These are phyloP conservation scores for Diddensiella transvaalensis DNA, from an alignment of 805 yeast genomes.

Conservation along the genomic window DNA sequence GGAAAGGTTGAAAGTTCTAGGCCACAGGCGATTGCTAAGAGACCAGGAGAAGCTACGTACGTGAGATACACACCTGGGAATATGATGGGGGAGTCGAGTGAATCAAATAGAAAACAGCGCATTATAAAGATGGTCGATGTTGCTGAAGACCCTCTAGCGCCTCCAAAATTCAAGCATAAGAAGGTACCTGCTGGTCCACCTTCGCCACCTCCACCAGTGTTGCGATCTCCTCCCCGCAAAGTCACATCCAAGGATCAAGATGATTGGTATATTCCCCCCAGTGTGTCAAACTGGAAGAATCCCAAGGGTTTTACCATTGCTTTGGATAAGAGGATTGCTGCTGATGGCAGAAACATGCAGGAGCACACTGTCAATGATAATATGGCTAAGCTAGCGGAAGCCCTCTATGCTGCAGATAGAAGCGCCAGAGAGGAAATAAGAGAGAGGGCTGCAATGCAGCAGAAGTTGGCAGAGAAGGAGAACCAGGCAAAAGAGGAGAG, in stretches of 20 bases:
- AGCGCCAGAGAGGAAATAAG: conserved; percentile 56
- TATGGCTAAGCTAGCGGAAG: conserved; percentile 61
- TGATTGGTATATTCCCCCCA: conserved; percentile 85
- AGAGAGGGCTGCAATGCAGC: conserved; percentile 47
- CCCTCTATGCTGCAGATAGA: conserved; percentile 65
- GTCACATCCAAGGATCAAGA: conserved; percentile 69
- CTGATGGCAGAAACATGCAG: conserved; percentile 39
- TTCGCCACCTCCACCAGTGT: conserved; percentile 67
- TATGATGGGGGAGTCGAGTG: conserved; percentile 31
- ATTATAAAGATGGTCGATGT: conserved; percentile 63
- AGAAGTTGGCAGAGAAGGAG: conserved; percentile 48
- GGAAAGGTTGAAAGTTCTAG: conserved; percentile 39
- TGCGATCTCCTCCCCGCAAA: conserved; percentile 46
- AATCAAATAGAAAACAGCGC: conserved; percentile 36
- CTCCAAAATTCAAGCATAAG: conserved; percentile 69
- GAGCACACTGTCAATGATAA: conserved; percentile 49
- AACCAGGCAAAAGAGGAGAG: conserved; percentile 48
- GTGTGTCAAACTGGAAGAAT: conserved; percentile 94
- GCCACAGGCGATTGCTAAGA: conserved; percentile 26
- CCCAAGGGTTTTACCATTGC: conserved; percentile 84
- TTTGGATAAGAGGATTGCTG: conserved; percentile 70
- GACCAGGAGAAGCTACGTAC: conserved; percentile 39
- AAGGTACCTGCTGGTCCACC: conserved; percentile 69
- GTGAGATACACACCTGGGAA: conserved; percentile 43
- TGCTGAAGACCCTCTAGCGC: conserved; percentile 80